Base-by-base conservation (phyloP, 2,329 filamentous ascomycete genomes). In the Penicillium paneum region DNA sequence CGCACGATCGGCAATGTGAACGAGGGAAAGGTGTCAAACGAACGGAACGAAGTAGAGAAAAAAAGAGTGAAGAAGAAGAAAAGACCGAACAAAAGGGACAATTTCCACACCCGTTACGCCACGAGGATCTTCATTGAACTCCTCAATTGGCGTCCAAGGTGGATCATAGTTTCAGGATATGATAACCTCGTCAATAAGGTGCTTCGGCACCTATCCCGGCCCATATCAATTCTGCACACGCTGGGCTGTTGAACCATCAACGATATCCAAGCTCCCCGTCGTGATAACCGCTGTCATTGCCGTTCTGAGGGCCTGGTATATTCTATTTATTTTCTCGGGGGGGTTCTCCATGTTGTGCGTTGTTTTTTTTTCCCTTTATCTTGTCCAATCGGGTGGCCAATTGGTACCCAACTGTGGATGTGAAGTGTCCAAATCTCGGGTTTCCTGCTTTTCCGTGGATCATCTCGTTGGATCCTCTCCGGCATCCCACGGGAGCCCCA, bases 51-150 rank as follows among this genome's bases (percentile, higher is more conserved):
- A 49, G 5, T 11, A 41, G 29, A 32, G 15, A 39, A 24, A 34
- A 7, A 40, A 31, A 48, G 31, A 47, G 21, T 24, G 21, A 24
- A 13, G 13, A 34, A 32, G 21, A 53, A 45, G 41, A 42, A 28
- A 26, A 4, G 17, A 42, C 10, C 3, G 12, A n/a, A 42, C 3
- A 26, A 49, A 55, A 41, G n/a, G n/a, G n/a, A 49, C 19, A 49
- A n/a, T 21, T 29, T 4, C 34, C 13, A 29, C 11, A 3, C 21
- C 21, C 21, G 5, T 57, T 53, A 60, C 59, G 59, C 55, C 60
- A 60, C 29, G 46, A 24, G 15, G 59, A 59, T 62, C 57, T 53
- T 55, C 57, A n/a, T 41, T 36, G n/a, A 42, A 55, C 48, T 53
- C 49, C 26, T 57, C 40, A 41, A 42, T 40, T 40, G 38, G 13